Conservation (phyloP, 208 protist species). For the Acanthamoeba culbertsoni region DNA sequence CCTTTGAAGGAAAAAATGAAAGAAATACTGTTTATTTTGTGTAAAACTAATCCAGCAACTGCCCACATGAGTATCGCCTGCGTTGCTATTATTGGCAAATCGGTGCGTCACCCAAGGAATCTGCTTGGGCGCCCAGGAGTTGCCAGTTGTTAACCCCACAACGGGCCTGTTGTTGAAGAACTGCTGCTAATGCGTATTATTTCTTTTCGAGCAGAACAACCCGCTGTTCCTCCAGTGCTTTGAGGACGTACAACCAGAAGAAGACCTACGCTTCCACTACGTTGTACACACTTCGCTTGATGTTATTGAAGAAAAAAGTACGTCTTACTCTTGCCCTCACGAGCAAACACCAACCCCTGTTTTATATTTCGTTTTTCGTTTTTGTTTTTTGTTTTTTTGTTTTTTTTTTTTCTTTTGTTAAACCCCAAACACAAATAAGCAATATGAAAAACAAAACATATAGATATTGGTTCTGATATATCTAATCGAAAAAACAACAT, state of each 20-base stretch:
- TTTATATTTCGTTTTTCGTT: background rate
- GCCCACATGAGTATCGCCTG: constrained; percentile 52
- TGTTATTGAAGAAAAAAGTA: constrained; percentile 68
- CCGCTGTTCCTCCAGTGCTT: constrained; percentile 67
- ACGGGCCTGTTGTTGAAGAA: background rate
- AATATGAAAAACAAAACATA: no score
- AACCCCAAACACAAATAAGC: background rate
- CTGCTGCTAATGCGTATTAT: background rate
- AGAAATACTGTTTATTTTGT: no score
- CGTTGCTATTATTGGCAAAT: constrained; percentile 55
- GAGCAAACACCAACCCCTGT: no score
- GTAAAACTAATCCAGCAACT: background rate
- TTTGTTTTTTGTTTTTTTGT: background rate
- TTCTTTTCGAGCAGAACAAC: constrained; percentile 53
- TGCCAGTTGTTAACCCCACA: no score
- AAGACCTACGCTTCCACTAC: constrained; percentile 67
- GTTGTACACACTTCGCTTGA: constrained; percentile 70
- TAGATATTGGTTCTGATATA: no score
- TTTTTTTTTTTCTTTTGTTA: background rate
- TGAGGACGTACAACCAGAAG: background rate
- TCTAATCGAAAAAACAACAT: no score
- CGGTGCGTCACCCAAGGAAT: background rate
- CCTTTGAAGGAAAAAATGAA: background rate
- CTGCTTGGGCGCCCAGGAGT: no score
- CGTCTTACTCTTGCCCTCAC: background rate